Conservation (phyloP, 2,329 filamentous ascomycete genomes). For the Diaporthe citri region DNA sequence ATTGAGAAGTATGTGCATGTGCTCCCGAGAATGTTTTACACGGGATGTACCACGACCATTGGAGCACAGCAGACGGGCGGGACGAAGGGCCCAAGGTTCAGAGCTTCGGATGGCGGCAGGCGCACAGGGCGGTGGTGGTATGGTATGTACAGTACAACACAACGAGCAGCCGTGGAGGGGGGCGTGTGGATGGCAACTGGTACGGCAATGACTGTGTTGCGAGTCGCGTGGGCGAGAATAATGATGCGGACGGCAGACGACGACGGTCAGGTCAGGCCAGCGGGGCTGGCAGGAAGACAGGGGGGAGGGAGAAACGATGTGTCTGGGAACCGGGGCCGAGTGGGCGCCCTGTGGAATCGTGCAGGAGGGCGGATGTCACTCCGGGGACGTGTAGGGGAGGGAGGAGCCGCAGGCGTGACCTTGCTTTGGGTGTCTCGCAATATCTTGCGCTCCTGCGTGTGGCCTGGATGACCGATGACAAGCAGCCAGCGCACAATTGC, state of each 20-base stretch:
- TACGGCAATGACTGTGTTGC: constrained; percentile 5
- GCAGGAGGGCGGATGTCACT: constrained; percentile 31
- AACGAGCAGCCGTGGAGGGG: not conserved
- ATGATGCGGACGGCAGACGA: constrained; percentile 31
- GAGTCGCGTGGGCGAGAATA: constrained; percentile 26
- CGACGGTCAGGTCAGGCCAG: constrained; percentile 31
- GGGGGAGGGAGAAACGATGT: constrained; percentile 5
- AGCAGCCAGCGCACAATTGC: constrained; percentile 27
- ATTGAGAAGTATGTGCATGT: constrained; percentile 38
- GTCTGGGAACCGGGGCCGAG: constrained; percentile 31
- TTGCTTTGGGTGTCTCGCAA: constrained; percentile 8
- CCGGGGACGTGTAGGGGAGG: constrained; percentile 18
- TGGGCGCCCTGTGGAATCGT: constrained; percentile 29
- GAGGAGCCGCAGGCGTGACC: constrained; percentile 38
- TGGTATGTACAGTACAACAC: constrained; percentile 4
- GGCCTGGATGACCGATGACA: constrained; percentile 31
- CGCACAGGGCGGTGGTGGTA: not conserved
- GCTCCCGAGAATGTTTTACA: constrained; percentile 31
- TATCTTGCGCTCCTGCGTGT: constrained; percentile 17
- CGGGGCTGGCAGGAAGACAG: constrained; percentile 1
- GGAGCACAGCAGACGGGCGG: constrained; percentile 29
- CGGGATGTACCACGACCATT: constrained; percentile 31
- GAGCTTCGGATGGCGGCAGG: constrained; percentile 16
- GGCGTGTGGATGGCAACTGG: not conserved
- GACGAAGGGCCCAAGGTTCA: constrained; percentile 23